phyloP scores from a whole-genome alignment of 1,284 basidiomycete species.

The Ustilago trichophora region DNA sequence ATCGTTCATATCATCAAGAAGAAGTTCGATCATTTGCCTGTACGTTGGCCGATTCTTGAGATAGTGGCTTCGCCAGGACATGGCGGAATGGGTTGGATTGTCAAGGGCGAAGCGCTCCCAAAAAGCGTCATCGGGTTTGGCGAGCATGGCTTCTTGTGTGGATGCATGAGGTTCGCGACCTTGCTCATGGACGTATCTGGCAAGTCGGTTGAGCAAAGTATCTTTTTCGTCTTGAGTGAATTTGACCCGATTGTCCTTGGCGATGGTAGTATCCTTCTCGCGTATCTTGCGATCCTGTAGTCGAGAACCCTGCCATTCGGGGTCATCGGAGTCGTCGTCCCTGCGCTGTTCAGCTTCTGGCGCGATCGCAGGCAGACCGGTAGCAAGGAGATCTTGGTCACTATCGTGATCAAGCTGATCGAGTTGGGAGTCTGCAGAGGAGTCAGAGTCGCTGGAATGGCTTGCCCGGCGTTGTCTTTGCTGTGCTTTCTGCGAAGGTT shows the following conservation, averaged over 20 bases:
- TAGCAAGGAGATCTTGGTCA: conserved; percentile 2
- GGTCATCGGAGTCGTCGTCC: conserved; percentile 3
- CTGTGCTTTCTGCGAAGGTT: conserved; percentile 6
- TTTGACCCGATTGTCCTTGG: background rate
- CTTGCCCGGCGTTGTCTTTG: background rate
- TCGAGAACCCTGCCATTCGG: conserved; percentile 34
- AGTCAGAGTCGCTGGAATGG: conserved; percentile 6
- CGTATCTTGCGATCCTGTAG: conserved; percentile 9
- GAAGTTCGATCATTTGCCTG: conserved; percentile 10
- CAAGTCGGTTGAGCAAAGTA: conserved; percentile 4
- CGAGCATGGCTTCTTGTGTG: conserved; percentile 9
- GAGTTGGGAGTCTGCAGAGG: conserved; percentile 13
- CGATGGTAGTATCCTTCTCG: background rate
- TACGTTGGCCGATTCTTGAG: conserved; percentile 30
- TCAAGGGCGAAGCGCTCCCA: conserved; percentile 18
- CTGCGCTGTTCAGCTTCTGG: background rate
- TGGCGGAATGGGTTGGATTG: conserved; percentile 16
- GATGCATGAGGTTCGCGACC: background rate
- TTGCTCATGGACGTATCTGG: conserved; percentile 1
- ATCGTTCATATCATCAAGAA: conserved; percentile 2
- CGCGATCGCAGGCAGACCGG: background rate
- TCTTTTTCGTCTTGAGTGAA: conserved; percentile 21
- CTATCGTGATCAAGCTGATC: conserved; percentile 14
- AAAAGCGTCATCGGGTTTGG: conserved; percentile 20
- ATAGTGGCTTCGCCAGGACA: conserved; percentile 37